A percentile compares a stretch with the other conserved stretches of the same genome.
These are phyloP conservation scores for Saccharomycopsis hybrid DNA, from an alignment of 1,139 yeast species.

Conservation along the genomic window DNA sequence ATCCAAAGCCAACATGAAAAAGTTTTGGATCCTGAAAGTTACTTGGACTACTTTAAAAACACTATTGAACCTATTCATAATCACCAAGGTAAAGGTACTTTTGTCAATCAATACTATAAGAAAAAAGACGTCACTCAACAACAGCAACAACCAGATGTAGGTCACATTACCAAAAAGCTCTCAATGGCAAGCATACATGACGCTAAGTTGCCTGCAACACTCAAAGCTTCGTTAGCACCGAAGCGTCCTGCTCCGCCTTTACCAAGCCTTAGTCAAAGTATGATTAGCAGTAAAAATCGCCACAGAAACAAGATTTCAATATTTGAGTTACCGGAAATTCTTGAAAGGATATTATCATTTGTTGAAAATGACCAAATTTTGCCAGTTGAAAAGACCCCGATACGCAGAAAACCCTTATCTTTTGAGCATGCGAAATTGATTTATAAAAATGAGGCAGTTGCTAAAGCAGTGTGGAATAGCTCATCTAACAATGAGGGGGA, in stretches of 20 bases:
- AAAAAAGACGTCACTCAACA: neutral
- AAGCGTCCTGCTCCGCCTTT: neutral
- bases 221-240: neutral
- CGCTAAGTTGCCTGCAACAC: too few relatives aligned
- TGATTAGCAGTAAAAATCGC: too few relatives aligned
- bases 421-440: conserved; percentile 53
- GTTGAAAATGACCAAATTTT: conserved; percentile 9
- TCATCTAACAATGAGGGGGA: conserved; percentile 9
- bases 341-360: conserved; percentile 12
- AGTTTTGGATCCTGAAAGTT: neutral
- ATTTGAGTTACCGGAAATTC: conserved; percentile 15
- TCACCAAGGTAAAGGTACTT: neutral
- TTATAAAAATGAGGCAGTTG: conserved; percentile 48
- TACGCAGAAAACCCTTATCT: conserved; percentile 59
- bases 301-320: neutral
- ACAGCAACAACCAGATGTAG: neutral
- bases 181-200: conserved; percentile 4
- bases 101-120: neutral
- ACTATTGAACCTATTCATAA: conserved; percentile 17
- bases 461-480: conserved; percentile 45
- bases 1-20: neutral
- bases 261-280: too few relatives aligned
- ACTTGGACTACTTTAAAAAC: conserved; percentile 14
- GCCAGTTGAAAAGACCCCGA: conserved; percentile 10
- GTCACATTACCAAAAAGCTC: conserved; percentile 5